Percentiles rank a stretch among this genome's conserved stretches.
Conservation (phyloP, 2,329 filamentous ascomycete species). For the Pyrenochaeta sp. region DNA sequence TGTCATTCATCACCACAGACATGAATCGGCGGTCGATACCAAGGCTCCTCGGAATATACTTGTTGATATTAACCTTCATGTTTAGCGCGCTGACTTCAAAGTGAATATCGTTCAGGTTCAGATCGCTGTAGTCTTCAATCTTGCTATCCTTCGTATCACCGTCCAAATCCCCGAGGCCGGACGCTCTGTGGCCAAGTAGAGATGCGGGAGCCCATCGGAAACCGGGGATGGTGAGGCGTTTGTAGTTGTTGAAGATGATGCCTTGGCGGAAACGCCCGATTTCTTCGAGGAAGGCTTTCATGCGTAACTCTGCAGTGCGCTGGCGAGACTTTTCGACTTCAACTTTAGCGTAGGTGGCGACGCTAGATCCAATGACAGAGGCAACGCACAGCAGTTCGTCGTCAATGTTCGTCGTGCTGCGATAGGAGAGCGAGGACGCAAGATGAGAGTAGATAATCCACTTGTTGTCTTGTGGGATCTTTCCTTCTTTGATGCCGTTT, state of each 20-base stretch:
- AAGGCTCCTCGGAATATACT: conserved; percentile 17
- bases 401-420: conserved; percentile 18
- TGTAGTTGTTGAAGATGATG: conserved; percentile 22
- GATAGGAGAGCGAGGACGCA: conserved; percentile 16
- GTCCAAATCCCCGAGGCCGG: conserved; percentile 17
- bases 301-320: conserved; percentile 18
- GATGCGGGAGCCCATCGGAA: conserved; percentile 20
- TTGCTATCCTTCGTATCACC: conserved; percentile 12
- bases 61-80: conserved; percentile 21
- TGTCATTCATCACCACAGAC: conserved; percentile 15
- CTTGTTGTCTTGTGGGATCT: conserved; percentile 16
- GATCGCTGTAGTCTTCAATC: conserved; percentile 19
- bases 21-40: conserved; percentile 18
- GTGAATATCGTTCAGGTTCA: conserved; percentile 17
- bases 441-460: conserved; percentile 20
- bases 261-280: conserved; percentile 19
- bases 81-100: conserved; percentile 12
- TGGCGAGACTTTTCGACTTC: conserved; percentile 12
- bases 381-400: conserved; percentile 21
- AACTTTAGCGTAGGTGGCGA: conserved; percentile 16
- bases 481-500: conserved; percentile 16
- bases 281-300: conserved; percentile 22
- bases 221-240: conserved; percentile 17
- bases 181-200: conserved; percentile 16
- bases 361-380: conserved; percentile 19